A percentile compares a stretch with the other conserved stretches of the same genome.
Conservation (phyloP, 2,329 filamentous ascomycete species). For the Pseudonectria foliicola region DNA sequence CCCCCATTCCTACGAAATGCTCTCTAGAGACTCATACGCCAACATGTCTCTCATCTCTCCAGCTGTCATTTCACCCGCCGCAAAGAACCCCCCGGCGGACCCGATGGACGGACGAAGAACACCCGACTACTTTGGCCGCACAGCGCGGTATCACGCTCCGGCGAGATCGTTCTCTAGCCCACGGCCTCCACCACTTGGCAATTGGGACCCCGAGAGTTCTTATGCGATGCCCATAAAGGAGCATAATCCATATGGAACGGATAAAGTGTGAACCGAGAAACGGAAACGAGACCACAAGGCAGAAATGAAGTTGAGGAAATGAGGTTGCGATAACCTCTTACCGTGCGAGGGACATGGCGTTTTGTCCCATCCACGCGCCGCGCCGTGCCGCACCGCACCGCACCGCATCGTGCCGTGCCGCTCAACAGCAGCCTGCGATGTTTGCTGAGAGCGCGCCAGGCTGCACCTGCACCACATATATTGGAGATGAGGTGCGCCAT, state of each 20-base stretch:
- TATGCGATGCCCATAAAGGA: constrained; percentile 36
- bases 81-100: constrained; percentile 27
- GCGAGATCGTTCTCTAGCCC: constrained; percentile 50
- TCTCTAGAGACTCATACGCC: constrained; percentile 51
- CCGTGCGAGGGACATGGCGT: too few species aligned
- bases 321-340: too few species aligned
- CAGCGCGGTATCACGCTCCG: constrained; percentile 48
- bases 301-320: not conserved
- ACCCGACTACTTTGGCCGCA: constrained; percentile 49
- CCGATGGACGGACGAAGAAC: constrained; percentile 40
- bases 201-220: too few species aligned
- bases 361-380: too few species aligned
- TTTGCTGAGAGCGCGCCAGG: too few species aligned
- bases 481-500: too few species aligned
- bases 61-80: constrained; percentile 6
- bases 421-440: too few species aligned
- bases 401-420: too few species aligned
- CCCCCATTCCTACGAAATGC: constrained; percentile 73
- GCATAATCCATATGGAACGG: too few species aligned
- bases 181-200: constrained; percentile 35
- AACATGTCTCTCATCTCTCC: constrained; percentile 45
- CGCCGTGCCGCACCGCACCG: too few species aligned
- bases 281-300: not conserved
- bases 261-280: not conserved
- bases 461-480: too few species aligned